These are phyloP conservation scores for Macaranga tanarius DNA, from an alignment of 441 rosid genomes.

Conservation along the genomic window DNA sequence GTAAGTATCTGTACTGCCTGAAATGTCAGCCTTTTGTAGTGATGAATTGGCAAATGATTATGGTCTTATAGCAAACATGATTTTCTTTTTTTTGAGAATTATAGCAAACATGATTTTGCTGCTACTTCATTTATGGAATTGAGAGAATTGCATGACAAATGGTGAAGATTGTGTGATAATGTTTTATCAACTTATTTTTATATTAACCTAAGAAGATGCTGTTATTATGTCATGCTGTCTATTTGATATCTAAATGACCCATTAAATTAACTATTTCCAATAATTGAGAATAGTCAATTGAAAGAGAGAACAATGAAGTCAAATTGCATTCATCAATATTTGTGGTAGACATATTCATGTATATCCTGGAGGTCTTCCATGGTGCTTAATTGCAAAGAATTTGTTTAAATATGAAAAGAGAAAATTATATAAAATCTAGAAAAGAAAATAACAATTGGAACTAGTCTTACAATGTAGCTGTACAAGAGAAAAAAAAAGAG, in stretches of 20 bases:
- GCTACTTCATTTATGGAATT: background rate
- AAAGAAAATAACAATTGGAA: background rate
- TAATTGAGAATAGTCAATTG: background rate
- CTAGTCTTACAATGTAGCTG: background rate
- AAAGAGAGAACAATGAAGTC: too few species aligned
- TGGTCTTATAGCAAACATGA: background rate
- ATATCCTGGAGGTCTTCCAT: too few species aligned
- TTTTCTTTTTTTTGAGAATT: too few species aligned
- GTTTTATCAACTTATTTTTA: background rate
- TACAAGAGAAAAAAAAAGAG: too few species aligned
- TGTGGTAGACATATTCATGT: too few species aligned
- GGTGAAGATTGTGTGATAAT: background rate
- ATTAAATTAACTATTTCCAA: too few species aligned
- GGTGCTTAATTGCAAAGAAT: too few species aligned
- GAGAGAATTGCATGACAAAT: background rate
- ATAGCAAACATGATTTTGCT: background rate
- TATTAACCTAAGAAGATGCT: background rate
- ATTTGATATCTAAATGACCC: background rate
- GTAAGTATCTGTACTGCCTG: conserved; percentile 34
- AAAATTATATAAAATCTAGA: background rate
- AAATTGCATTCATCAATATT: too few species aligned
- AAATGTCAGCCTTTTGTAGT: background rate
- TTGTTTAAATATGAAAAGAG: too few species aligned
- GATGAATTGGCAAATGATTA: background rate
- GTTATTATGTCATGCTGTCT: background rate